Evolutionary conservation across 345 rosid genomes (phyloP).

Genomic region (Salix exigua): DNA sequence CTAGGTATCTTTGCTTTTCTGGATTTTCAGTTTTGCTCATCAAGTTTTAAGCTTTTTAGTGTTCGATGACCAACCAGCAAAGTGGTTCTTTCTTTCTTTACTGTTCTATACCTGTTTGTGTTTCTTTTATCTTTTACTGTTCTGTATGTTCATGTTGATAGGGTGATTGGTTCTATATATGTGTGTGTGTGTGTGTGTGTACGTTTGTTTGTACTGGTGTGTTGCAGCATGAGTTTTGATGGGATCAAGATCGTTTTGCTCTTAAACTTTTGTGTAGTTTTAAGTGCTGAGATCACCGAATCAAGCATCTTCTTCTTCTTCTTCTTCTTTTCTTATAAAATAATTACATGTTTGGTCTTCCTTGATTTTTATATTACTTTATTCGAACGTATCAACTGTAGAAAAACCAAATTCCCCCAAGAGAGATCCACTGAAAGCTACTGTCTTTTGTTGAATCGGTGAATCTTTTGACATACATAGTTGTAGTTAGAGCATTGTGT

Average conservation of each 20-base stretch:
- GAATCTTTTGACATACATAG: background rate
- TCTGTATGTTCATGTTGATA: background rate
- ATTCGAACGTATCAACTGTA: background rate
- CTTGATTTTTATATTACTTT: background rate
- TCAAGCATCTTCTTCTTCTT: background rate
- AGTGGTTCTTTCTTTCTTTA: background rate
- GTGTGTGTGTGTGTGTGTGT: background rate
- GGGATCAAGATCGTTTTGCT: background rate
- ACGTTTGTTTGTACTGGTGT: background rate
- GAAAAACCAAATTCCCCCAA: background rate
- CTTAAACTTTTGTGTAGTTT: background rate
- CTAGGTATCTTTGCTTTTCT: conserved; percentile 15
- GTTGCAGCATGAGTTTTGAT: background rate
- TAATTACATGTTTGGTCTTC: background rate
- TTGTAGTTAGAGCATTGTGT: background rate
- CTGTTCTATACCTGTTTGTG: background rate
- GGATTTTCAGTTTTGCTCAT: background rate
- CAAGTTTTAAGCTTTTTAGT: background rate
- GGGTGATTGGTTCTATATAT: too few species aligned
- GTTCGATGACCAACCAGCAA: background rate
- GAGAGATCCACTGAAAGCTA: background rate
- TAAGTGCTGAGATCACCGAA: background rate
- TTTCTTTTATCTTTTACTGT: background rate
- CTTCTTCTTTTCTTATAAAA: background rate
- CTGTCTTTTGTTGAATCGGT: background rate